These are phyloP conservation scores for Coemansia sp. DNA, from an alignment of 192 early-diverging fungal genomes.

Conservation along the genomic window DNA sequence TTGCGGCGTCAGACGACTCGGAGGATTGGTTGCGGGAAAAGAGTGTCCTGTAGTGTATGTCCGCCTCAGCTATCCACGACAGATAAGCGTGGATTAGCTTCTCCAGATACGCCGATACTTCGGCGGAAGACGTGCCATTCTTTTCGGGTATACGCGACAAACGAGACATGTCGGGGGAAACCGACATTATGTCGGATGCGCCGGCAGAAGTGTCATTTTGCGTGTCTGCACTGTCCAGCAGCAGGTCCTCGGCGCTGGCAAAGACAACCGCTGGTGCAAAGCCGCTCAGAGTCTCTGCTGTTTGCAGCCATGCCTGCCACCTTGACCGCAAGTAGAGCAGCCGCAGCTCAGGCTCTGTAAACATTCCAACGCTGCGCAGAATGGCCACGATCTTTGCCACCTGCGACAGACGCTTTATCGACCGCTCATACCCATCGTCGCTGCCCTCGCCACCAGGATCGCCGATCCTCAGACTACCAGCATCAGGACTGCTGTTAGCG, in stretches of 20 bases:
- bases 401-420: constrained; percentile 43
- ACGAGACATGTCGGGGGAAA: not conserved
- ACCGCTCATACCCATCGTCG: constrained; percentile 24
- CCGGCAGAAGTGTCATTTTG: not conserved
- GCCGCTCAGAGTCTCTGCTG: constrained; percentile 32
- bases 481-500: too few relatives aligned
- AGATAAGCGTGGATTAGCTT: constrained; percentile 39
- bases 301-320: constrained; percentile 49
- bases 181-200: not conserved
- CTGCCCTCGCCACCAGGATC: not conserved
- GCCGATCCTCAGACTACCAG: not conserved
- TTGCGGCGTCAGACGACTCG: not conserved
- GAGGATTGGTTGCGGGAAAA: constrained; percentile 11
- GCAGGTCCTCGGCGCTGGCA: not conserved
- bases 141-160: constrained; percentile 4
- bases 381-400: constrained; percentile 37
- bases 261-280: constrained; percentile 13
- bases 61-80: constrained; percentile 42
- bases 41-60: constrained; percentile 44
- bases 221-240: not conserved
- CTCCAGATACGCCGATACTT: constrained; percentile 32
- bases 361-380: constrained; percentile 42
- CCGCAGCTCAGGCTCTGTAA: constrained; percentile 38
- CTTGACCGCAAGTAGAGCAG: constrained; percentile 50
- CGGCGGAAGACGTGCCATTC: constrained; percentile 11